Conservation (phyloP, 371 early-diverging fungal species). For the Zopfochytrium polystomum region DNA sequence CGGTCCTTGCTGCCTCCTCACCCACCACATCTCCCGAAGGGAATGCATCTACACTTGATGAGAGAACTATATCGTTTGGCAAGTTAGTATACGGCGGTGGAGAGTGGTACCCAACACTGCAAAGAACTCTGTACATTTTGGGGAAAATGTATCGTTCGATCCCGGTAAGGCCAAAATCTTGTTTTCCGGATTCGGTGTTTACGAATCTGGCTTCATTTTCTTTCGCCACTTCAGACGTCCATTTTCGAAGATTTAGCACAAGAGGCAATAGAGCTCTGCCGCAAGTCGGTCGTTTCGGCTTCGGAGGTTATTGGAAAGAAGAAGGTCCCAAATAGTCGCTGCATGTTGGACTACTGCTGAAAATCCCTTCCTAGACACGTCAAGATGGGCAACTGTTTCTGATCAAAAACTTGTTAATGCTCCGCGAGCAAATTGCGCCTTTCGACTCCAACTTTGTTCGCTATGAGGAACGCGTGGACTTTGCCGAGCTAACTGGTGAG, state of each 20-base stretch:
- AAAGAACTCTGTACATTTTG: constrained; percentile 72
- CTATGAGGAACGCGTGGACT: constrained; percentile 62
- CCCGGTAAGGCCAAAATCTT: constrained; percentile 45
- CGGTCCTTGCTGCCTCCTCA: not conserved
- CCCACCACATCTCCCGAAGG: not conserved
- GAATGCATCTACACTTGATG: not conserved
- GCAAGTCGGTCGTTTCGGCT: constrained; percentile 55
- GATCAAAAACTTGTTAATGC: constrained; percentile 74
- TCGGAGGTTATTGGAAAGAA: constrained; percentile 43
- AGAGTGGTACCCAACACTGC: constrained; percentile 79
- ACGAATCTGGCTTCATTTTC: constrained; percentile 8
- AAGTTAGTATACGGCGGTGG: constrained; percentile 49
- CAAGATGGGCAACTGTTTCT: constrained; percentile 75
- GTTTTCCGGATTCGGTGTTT: not conserved
- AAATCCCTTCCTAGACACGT: constrained; percentile 55
- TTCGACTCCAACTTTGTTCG: constrained; percentile 74
- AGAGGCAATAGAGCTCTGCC: constrained; percentile 73
- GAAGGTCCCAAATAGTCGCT: no score
- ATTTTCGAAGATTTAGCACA: constrained; percentile 82
- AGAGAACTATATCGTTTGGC: constrained; percentile 23
- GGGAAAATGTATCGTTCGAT: constrained; percentile 76
- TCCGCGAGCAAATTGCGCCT: constrained; percentile 75
- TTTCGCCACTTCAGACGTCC: constrained; percentile 40
- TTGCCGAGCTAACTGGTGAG: constrained; percentile 50
- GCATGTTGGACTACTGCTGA: no score